Conservation (phyloP, 495 filamentous ascomycete genomes). For the Penicillium atrosanguineum region DNA sequence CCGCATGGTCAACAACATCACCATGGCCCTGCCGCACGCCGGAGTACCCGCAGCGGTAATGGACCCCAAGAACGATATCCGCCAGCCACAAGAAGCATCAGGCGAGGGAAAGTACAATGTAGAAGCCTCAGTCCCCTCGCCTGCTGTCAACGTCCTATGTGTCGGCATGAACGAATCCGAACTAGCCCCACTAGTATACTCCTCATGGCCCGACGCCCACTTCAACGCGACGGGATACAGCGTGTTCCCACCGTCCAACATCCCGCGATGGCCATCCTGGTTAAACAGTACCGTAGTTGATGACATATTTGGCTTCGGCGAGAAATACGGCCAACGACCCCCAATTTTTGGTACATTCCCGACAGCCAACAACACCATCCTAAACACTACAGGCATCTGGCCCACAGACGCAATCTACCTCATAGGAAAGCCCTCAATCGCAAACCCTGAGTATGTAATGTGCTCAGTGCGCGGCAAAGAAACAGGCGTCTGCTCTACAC, state of each 20-base stretch:
- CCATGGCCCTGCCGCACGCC: slow-evolving; percentile 69
- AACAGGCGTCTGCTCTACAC: slow-evolving; percentile 59
- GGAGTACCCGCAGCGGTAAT: slow-evolving; percentile 61
- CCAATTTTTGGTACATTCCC: slow-evolving; percentile 67
- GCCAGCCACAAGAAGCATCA: slow-evolving; percentile 61
- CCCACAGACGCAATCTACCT: slow-evolving; percentile 58
- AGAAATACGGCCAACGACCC: slow-evolving; percentile 45
- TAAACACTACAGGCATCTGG: slow-evolving; percentile 47
- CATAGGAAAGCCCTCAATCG: slow-evolving; percentile 48
- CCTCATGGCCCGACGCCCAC: slow-evolving; percentile 48
- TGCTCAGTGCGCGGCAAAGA: slow-evolving; percentile 60
- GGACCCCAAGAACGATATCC: slow-evolving; percentile 57
- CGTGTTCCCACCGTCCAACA: slow-evolving; percentile 7
- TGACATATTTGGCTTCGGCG: slow-evolving; percentile 64
- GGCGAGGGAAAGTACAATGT: slow-evolving; percentile 66
- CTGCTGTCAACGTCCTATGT: slow-evolving; percentile 68
- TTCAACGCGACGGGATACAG: slow-evolving; percentile 39
- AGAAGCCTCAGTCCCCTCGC: slow-evolving; percentile 61
- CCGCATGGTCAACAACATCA: slow-evolving; percentile 68
- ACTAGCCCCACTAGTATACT: slow-evolving; percentile 60
- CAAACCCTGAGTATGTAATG: slow-evolving; percentile 51
- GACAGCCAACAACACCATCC: slow-evolving; percentile 59
- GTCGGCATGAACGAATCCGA: slow-evolving; percentile 57
- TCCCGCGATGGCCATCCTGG: slow-evolving; percentile 32
- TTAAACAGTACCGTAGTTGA: slow-evolving; percentile 62